A percentile compares a stretch with the other conserved stretches of the same genome.
These are phyloP conservation scores for Sutorius eximius DNA, from an alignment of 1,284 basidiomycete genomes.

Conservation along the genomic window DNA sequence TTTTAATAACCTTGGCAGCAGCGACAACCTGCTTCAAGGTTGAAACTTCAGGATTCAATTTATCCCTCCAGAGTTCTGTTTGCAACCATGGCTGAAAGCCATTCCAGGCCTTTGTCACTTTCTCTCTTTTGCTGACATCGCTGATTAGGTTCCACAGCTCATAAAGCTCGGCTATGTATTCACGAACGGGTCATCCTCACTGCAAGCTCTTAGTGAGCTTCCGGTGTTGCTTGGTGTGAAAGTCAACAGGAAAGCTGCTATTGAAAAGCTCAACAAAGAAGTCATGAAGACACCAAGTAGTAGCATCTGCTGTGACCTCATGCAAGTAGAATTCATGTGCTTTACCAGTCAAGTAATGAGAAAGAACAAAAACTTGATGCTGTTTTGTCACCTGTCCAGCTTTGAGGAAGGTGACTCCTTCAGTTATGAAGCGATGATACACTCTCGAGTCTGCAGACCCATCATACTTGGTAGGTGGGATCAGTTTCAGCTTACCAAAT, in stretches of 20 bases:
- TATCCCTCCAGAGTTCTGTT: too few relatives aligned
- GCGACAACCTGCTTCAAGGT: too few relatives aligned
- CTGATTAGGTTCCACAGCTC: neutral
- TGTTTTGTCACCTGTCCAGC: too few relatives aligned
- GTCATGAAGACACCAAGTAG: neutral
- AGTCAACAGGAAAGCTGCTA: neutral
- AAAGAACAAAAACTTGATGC: neutral
- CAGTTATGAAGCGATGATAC: neutral
- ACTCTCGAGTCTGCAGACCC: neutral
- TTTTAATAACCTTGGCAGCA: too few relatives aligned
- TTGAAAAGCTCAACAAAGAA: neutral
- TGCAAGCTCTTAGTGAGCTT: neutral
- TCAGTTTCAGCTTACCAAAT: neutral
- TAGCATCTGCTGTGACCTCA: neutral
- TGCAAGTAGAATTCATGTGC: neutral
- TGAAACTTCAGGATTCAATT: too few relatives aligned
- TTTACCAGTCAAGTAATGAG: neutral
- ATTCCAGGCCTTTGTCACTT: too few relatives aligned
- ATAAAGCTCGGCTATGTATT: neutral
- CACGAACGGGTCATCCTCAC: neutral
- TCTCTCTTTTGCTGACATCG: neutral
- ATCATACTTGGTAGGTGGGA: neutral
- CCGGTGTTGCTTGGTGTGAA: neutral
- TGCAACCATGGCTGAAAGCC: too few relatives aligned
- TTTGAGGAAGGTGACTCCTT: neutral